phyloP scores from a whole-genome alignment of 352 stramenopile genomes.

The Phytophthora palmivora region DNA sequence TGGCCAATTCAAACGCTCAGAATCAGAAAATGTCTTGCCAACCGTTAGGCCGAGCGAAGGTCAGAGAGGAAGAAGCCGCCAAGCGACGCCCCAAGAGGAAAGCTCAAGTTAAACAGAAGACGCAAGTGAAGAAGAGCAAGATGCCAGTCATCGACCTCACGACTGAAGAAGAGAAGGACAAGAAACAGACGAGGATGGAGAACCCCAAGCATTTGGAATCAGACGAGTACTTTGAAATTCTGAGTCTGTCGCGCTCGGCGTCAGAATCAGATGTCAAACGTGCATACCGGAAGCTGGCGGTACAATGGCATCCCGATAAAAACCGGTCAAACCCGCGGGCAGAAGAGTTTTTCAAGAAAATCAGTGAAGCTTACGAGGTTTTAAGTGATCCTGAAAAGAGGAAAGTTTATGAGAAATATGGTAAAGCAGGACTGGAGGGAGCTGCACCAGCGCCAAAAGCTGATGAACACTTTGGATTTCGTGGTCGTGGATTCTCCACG shows the following conservation, averaged over 20 bases:
- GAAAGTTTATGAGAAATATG: constrained; percentile 57
- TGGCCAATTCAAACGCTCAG: constrained; percentile 16
- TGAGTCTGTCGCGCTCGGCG: constrained; percentile 50
- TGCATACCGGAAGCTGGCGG: constrained; percentile 71
- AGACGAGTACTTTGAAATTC: constrained; percentile 77
- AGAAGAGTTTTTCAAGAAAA: constrained; percentile 91
- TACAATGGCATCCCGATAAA: constrained; percentile 96
- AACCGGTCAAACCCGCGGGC: constrained; percentile 83
- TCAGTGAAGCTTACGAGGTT: constrained; percentile 91
- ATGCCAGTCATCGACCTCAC: constrained; percentile 31
- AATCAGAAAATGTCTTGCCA: constrained; percentile 27
- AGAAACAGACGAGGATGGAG: constrained; percentile 6
- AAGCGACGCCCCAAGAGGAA: constrained; percentile 19
- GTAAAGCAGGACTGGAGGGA: constrained; percentile 40
- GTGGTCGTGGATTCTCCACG: constrained; percentile 43
- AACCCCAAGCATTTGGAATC: constrained; percentile 61
- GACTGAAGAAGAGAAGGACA: constrained; percentile 16
- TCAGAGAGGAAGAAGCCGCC: constrained; percentile 12
- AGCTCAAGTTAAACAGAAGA: constrained; percentile 1
- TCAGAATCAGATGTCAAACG: constrained; percentile 65
- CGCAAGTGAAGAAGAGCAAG: constrained; percentile 5
- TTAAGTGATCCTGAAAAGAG: constrained; percentile 80
- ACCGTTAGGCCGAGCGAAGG: constrained; percentile 2
- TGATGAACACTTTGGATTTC: constrained; percentile 38
- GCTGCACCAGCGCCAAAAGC: neutral